Percentiles rank a stretch among this genome's conserved stretches.
Conservation (phyloP, 2,329 filamentous ascomycete genomes). For the Metarhizium album region DNA sequence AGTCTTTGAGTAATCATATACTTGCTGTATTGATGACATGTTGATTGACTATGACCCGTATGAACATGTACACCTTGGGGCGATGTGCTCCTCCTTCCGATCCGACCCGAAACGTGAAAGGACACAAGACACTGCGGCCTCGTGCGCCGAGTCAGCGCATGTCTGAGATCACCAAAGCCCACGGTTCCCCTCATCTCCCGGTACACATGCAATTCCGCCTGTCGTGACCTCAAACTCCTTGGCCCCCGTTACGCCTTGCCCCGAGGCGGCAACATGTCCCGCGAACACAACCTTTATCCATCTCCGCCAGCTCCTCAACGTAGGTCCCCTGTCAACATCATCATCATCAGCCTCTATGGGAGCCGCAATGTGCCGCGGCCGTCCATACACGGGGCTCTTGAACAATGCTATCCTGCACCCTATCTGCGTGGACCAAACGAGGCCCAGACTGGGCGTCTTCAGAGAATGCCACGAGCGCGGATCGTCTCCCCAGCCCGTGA, state of each 20-base stretch:
- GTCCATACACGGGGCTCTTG: conserved; percentile 50
- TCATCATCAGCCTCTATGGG: conserved; percentile 26
- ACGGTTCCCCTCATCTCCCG: not conserved
- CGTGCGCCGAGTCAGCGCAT: too few species aligned
- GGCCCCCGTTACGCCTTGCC: conserved; percentile 36
- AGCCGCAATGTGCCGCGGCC: conserved; percentile 24
- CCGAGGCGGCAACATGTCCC: conserved; percentile 52
- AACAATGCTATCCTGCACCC: conserved; percentile 72
- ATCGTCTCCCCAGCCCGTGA: conserved; percentile 87
- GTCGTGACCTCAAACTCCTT: conserved; percentile 67
- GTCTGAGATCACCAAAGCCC: too few species aligned
- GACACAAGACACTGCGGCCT: too few species aligned
- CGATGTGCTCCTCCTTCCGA: not conserved
- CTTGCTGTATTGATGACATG: not conserved
- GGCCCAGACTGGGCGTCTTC: conserved; percentile 79
- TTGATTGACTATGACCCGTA: not conserved
- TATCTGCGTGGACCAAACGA: conserved; percentile 88
- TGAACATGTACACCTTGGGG: not conserved
- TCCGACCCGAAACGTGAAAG: not conserved
- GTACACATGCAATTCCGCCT: conserved; percentile 42
- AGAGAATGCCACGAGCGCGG: conserved; percentile 33
- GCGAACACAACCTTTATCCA: conserved; percentile 88
- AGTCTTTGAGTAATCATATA: not conserved
- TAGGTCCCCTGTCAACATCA: conserved; percentile 30
- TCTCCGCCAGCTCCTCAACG: conserved; percentile 53